phyloP scores from a whole-genome alignment of 2,329 filamentous ascomycete species.

The Trichoderma sp. region DNA sequence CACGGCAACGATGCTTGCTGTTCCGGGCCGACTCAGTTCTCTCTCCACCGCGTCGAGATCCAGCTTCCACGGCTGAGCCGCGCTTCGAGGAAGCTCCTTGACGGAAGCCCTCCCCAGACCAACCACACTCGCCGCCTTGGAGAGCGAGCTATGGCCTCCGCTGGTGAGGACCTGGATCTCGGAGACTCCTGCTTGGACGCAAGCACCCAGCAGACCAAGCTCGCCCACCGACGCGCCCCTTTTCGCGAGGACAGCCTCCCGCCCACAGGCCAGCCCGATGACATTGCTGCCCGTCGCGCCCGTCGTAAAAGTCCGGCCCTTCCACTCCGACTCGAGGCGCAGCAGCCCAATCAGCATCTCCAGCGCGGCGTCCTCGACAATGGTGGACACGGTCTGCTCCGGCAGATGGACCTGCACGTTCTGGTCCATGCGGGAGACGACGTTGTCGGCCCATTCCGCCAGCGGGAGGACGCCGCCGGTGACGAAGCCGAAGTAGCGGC shows the following conservation, averaged over 20 bases:
- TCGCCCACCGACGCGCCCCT: constrained; percentile 60
- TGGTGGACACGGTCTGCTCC: constrained; percentile 71
- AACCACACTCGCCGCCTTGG: constrained; percentile 79
- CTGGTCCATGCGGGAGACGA: constrained; percentile 81
- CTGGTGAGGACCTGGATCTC: constrained; percentile 79
- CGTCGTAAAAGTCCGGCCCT: constrained; percentile 56
- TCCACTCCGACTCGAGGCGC: constrained; percentile 57
- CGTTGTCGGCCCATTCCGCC: constrained; percentile 77
- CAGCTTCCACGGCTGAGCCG: constrained; percentile 66
- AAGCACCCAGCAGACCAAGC: constrained; percentile 68
- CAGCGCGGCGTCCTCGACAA: constrained; percentile 74
- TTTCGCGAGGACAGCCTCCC: constrained; percentile 63
- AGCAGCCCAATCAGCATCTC: constrained; percentile 70
- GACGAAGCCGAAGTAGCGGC: constrained; percentile 86
- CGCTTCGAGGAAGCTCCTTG: constrained; percentile 57
- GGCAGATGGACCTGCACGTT: constrained; percentile 84
- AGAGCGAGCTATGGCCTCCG: constrained; percentile 78
- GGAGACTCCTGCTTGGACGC: constrained; percentile 62
- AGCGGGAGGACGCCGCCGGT: constrained; percentile 80
- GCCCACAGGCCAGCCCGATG: constrained; percentile 67
- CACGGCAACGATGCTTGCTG: constrained; percentile 76
- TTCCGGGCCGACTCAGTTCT: constrained; percentile 54
- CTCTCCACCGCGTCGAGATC: constrained; percentile 67
- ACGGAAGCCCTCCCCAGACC: constrained; percentile 75
- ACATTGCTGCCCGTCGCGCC: constrained; percentile 78